A percentile compares a stretch with the other conserved stretches of the same genome.
Conservation (phyloP, 768 basidiomycete species). For the Cantharellus anzutake region DNA sequence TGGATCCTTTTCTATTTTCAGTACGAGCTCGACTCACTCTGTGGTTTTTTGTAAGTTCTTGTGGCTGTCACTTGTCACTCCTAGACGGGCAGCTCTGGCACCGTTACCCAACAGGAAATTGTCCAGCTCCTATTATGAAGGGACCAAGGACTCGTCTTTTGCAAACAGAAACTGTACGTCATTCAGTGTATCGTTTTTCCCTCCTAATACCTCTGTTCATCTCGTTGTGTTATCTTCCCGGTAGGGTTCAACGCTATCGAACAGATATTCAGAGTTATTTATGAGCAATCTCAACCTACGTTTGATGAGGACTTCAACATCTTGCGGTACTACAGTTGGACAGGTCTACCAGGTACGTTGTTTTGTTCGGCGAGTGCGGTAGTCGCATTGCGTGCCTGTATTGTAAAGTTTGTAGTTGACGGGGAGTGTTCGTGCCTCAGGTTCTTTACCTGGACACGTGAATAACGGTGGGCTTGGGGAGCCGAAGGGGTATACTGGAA, state of each 20-base stretch:
- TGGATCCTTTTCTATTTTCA: slow-evolving; percentile 12
- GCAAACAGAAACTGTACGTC: slow-evolving; percentile 47
- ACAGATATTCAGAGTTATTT: slow-evolving; percentile 57
- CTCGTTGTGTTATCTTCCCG: slow-evolving; percentile 4
- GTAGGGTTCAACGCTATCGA: slow-evolving; percentile 45
- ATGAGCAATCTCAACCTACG: slow-evolving; percentile 51
- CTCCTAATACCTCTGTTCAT: not conserved
- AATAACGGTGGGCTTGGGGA: slow-evolving; percentile 54
- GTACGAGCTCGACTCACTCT: slow-evolving; percentile 69
- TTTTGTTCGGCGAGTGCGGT: too few relatives aligned
- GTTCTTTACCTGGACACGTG: slow-evolving; percentile 39
- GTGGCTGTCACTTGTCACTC: not conserved
- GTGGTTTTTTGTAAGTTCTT: slow-evolving; percentile 34
- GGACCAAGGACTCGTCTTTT: slow-evolving; percentile 52
- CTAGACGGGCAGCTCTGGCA: not conserved
- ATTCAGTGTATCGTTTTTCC: not conserved
- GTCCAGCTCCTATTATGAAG: slow-evolving; percentile 49
- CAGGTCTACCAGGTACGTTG: slow-evolving; percentile 27
- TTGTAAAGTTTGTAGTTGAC: not conserved
- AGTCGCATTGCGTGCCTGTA: not conserved
- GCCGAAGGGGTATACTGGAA: slow-evolving; percentile 53
- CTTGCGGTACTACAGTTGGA: slow-evolving; percentile 69
- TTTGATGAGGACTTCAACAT: slow-evolving; percentile 56
- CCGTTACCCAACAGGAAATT: slow-evolving; percentile 27
- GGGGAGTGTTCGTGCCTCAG: not conserved